phyloP scores from a whole-genome alignment of 75 land plant species.

The Pinus tabuliformis region DNA sequence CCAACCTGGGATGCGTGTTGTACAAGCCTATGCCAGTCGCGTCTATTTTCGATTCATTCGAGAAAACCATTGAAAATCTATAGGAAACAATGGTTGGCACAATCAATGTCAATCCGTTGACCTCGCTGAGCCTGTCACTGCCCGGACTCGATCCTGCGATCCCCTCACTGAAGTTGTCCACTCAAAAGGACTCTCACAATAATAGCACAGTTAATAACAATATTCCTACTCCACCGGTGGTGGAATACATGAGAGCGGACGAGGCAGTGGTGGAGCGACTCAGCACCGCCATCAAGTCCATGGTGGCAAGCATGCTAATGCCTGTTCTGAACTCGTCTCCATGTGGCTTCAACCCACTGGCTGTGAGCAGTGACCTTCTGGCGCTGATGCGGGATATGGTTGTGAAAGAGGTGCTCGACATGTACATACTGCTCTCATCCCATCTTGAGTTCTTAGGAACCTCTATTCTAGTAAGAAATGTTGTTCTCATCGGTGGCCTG shows the following conservation, averaged over 20 bases:
- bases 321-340: background rate
- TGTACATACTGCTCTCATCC: too few relatives aligned
- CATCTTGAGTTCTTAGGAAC: too few relatives aligned
- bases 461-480: too few relatives aligned
- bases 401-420: constrained; percentile 26
- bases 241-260: constrained; percentile 18
- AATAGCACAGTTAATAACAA: too few relatives aligned
- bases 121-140: constrained; percentile 43
- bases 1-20: background rate
- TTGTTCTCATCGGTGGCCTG: too few relatives aligned
- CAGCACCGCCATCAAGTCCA: constrained; percentile 16
- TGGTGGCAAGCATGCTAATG: constrained; percentile 12
- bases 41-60: background rate
- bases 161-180: too few relatives aligned
- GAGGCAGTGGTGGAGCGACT: constrained; percentile 29
- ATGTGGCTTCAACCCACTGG: too few relatives aligned
- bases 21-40: constrained; percentile 28
- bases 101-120: constrained; percentile 22
- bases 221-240: too few relatives aligned
- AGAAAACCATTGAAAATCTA: background rate
- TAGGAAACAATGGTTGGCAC: background rate
- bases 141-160: constrained; percentile 21
- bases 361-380: constrained; percentile 10
- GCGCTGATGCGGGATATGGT: constrained; percentile 43
- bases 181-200: too few relatives aligned